Percentiles rank a stretch among this genome's conserved stretches.
These are phyloP conservation scores for Picea abies DNA, from an alignment of 83 land plant genomes.

Conservation along the genomic window DNA sequence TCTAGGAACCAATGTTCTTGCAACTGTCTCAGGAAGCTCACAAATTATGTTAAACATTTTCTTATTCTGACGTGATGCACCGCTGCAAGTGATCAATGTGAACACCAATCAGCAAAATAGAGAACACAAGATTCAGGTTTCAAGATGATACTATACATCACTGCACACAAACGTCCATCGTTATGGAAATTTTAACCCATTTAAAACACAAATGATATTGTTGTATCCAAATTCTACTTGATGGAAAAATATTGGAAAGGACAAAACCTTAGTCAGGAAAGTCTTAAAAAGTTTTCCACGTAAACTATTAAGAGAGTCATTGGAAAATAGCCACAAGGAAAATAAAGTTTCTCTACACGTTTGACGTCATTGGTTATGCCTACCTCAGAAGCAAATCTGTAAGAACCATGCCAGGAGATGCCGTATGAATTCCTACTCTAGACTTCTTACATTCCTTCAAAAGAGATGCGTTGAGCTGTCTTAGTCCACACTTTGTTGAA, in stretches of 20 bases:
- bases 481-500: slow-evolving; percentile 93
- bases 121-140: background rate
- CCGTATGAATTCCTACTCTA: slow-evolving; percentile 91
- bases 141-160: background rate
- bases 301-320: background rate
- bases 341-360: background rate
- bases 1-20: slow-evolving; percentile 89
- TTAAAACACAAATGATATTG: background rate
- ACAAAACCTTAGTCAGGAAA: background rate
- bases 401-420: slow-evolving; percentile 99
- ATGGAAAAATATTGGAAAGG: slow-evolving; percentile 2
- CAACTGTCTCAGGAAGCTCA: slow-evolving; percentile 99
- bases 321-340: background rate
- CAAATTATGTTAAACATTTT: slow-evolving; percentile 97
- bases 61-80: slow-evolving; percentile 86
- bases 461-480: slow-evolving; percentile 90
- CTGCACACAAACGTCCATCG: background rate
- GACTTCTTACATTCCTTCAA: slow-evolving; percentile 84
- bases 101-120: background rate
- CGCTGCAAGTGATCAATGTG: slow-evolving; percentile 56
- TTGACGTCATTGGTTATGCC: background rate
- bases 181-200: background rate
- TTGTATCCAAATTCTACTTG: slow-evolving; percentile 2
- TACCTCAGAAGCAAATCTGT: slow-evolving; percentile 97
- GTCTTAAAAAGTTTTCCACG: background rate